phyloP scores from a whole-genome alignment of 768 basidiomycete genomes.

The Tylopilus cervinicoccineus region DNA sequence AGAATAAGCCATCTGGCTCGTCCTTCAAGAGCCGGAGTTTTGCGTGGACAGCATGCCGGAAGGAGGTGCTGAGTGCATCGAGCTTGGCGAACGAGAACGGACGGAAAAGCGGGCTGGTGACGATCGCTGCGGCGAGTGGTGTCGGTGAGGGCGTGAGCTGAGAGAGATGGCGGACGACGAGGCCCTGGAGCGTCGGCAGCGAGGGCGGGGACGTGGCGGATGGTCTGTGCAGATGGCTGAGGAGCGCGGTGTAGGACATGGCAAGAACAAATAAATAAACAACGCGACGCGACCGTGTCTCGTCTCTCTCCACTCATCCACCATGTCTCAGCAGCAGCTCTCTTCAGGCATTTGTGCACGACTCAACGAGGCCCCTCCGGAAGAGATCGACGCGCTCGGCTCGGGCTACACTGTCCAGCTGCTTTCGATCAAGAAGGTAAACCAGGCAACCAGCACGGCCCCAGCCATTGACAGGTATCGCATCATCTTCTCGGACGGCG shows the following conservation, averaged over 20 bases:
- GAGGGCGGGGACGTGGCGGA: slow-evolving; percentile 11
- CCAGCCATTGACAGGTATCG: slow-evolving; percentile 56
- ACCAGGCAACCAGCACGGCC: slow-evolving; percentile 27
- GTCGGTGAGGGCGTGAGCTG: slow-evolving; percentile 27
- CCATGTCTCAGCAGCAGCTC: slow-evolving; percentile 41
- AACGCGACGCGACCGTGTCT: slow-evolving; percentile 15
- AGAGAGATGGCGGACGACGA: slow-evolving; percentile 28
- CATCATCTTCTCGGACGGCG: slow-evolving; percentile 88
- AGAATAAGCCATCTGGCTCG: slow-evolving; percentile 30
- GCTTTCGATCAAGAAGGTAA: slow-evolving; percentile 79
- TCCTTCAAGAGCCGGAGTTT: slow-evolving; percentile 23
- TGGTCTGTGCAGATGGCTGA: slow-evolving; percentile 27
- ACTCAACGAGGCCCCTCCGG: slow-evolving; percentile 39
- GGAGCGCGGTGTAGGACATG: slow-evolving; percentile 23
- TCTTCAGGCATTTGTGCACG: slow-evolving; percentile 53
- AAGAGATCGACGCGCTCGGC: slow-evolving; percentile 28
- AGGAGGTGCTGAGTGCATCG: slow-evolving; percentile 24
- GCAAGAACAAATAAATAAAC: slow-evolving; percentile 12
- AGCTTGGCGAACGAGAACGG: slow-evolving; percentile 29
- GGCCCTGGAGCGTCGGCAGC: slow-evolving; percentile 22
- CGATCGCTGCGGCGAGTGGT: slow-evolving; percentile 30
- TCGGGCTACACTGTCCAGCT: slow-evolving; percentile 63
- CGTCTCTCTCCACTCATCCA: slow-evolving; percentile 6
- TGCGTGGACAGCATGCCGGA: slow-evolving; percentile 31
- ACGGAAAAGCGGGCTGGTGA: slow-evolving; percentile 29